Evolutionary conservation across 1,139 yeast genomes (phyloP), one percentile per base, ranked within the genome.

Genomic region (Lizanozyma gosingica): DNA sequence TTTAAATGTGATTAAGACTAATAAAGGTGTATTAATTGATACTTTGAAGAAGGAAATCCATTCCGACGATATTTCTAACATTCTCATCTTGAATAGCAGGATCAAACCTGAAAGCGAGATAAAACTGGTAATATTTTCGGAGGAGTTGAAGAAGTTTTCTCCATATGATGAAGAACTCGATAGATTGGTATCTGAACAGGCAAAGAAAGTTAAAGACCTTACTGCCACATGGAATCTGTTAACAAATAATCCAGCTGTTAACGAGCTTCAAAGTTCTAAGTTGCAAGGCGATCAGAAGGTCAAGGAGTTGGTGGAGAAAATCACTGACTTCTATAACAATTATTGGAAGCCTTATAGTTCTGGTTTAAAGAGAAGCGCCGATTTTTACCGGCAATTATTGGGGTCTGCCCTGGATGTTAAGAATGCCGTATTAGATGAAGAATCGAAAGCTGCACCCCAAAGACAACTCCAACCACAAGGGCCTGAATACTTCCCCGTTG

Each of bases 41-140:
- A 86, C 79, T 39, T 69, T 90, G 54, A 88, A 87, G 55, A 71
- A 67, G 4, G 76, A 75, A 41, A 80, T 86, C 35, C 94, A 83
- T 52, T 70, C 74, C 16, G 98, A 92, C 59, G 97, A 92, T 55
- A 87, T 90, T 40, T 83, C 95, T 0, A 81, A 84, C 43, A 69
- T 83, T 18, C 67, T 92, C 34, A 75, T 92, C 3, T 63, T 83
- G 48, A 83, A 85, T 56, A 78, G 80, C 48, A 75, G 76, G 40
- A 67, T 46, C n/a, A 71, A 72, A 43, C 54, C 73, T 2, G 78
- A 78, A 16, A 67, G 71, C 36, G 92, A 83, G 47, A 71, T 82
- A 42, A 72, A 71, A 48, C 63, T 67, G 22, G 62, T 67, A 33
- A 70, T 86, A 16, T 90, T 90, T 56, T 76, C 80, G 14, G 73